Evolutionary conservation across 495 filamentous ascomycete species (phyloP).

Genomic region (Penicillium verhagenii): DNA sequence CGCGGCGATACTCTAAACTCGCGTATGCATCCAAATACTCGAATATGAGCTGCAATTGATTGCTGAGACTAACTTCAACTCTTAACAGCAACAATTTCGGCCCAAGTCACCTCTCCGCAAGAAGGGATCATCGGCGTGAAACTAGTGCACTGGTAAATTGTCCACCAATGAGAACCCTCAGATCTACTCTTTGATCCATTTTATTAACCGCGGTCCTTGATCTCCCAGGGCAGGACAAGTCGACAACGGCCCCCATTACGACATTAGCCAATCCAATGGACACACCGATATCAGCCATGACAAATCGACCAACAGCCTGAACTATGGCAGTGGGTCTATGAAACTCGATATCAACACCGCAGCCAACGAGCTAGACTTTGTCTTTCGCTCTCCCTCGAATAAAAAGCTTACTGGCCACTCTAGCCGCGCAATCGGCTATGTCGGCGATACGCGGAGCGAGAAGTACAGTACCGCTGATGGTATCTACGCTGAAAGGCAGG

Average conservation of each 20-base stretch:
- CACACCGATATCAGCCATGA: constrained; percentile 48
- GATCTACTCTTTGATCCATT: background rate
- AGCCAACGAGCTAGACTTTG: constrained; percentile 56
- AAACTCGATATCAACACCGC: constrained; percentile 51
- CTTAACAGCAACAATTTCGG: constrained; percentile 28
- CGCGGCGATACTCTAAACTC: constrained; percentile 61
- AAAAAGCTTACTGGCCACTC: constrained; percentile 57
- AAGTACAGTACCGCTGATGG: constrained; percentile 50
- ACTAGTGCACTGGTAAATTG: constrained; percentile 60
- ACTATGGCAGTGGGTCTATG: constrained; percentile 54
- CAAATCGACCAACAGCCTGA: constrained; percentile 41
- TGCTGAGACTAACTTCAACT: background rate
- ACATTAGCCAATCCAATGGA: constrained; percentile 50
- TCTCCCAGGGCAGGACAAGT: constrained; percentile 35
- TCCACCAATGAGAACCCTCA: background rate
- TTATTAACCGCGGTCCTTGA: background rate
- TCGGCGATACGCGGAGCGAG: constrained; percentile 51
- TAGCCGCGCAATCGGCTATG: constrained; percentile 57
- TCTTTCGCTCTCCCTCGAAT: constrained; percentile 49
- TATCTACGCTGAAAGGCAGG: constrained; percentile 52
- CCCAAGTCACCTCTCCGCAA: constrained; percentile 48
- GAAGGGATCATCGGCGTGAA: constrained; percentile 63
- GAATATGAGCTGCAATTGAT: background rate
- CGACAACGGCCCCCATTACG: constrained; percentile 61
- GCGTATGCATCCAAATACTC: constrained; percentile 31